Conservation (phyloP, 2,329 filamentous ascomycete species). For the Arthrinium phaeospermum region DNA sequence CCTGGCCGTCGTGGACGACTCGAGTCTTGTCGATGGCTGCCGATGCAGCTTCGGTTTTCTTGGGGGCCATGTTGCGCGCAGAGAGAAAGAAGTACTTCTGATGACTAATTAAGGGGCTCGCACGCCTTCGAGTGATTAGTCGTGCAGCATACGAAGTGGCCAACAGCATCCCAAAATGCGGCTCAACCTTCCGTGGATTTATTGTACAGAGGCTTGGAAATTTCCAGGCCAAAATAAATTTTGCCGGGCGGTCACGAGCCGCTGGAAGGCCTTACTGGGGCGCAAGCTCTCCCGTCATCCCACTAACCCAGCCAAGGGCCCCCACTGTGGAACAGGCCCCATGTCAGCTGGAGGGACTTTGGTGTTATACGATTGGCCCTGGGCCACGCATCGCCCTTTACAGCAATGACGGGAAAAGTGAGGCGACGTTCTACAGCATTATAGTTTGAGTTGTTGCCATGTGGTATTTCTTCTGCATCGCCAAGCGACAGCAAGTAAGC, state of each 20-base stretch:
- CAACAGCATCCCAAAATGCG: slow-evolving; percentile 19
- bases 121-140: slow-evolving; percentile 17
- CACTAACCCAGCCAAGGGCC: background rate
- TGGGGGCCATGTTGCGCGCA: slow-evolving; percentile 35
- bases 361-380: slow-evolving; percentile 12
- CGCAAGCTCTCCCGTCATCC: background rate
- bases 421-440: background rate
- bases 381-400: background rate
- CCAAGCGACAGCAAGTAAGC: background rate
- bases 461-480: background rate
- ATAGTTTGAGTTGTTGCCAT: background rate
- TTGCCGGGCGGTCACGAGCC: slow-evolving; percentile 15
- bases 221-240: slow-evolving; percentile 1
- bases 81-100: background rate
- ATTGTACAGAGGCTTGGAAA: background rate
- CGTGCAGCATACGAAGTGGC: slow-evolving; percentile 21
- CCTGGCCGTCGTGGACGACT: slow-evolving; percentile 50
- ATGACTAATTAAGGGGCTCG: background rate
- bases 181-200: background rate
- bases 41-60: slow-evolving; percentile 28
- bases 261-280: background rate
- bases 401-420: background rate
- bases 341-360: slow-evolving; percentile 3
- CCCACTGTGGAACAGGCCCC: background rate
- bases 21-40: slow-evolving; percentile 39